These are phyloP conservation scores for Dendrothele bispora DNA, from an alignment of 768 basidiomycete species.

Conservation along the genomic window DNA sequence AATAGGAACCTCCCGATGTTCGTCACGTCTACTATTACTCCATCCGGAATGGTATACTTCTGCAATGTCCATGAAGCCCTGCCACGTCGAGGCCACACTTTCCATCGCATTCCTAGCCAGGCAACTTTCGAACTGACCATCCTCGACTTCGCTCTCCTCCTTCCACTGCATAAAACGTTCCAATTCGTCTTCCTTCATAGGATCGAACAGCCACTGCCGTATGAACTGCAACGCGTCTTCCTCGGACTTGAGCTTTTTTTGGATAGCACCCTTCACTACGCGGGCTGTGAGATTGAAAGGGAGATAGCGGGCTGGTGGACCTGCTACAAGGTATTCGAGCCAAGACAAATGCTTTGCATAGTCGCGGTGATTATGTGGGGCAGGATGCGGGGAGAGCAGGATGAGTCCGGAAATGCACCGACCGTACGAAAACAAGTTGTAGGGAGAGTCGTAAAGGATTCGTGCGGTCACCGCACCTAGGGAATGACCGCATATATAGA, in stretches of 20 bases:
- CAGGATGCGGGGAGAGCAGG: conserved; percentile 46
- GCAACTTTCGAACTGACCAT: conserved; percentile 42
- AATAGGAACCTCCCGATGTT: conserved; percentile 43
- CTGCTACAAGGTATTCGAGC: conserved; percentile 44
- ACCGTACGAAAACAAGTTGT: conserved; percentile 51
- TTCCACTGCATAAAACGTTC: conserved; percentile 38
- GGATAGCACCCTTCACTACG: conserved; percentile 31
- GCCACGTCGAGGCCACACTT: conserved; percentile 52
- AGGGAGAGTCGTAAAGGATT: conserved; percentile 53
- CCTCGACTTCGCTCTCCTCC: conserved; percentile 34
- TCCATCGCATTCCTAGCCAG: conserved; percentile 41
- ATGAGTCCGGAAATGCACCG: conserved; percentile 45
- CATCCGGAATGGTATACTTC: conserved; percentile 49
- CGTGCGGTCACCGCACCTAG: conserved; percentile 57
- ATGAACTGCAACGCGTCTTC: conserved; percentile 43
- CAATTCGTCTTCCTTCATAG: conserved; percentile 37
- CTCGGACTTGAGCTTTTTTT: conserved; percentile 33
- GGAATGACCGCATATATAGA: conserved; percentile 54
- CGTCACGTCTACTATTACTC: no score
- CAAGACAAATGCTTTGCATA: conserved; percentile 48
- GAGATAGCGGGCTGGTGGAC: conserved; percentile 41
- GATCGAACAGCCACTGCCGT: conserved; percentile 30
- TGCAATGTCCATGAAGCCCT: conserved; percentile 46
- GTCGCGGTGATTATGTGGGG: conserved; percentile 43
- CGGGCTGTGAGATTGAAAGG: conserved; percentile 39